phyloP scores from a whole-genome alignment of 2,329 filamentous ascomycete genomes.

The Sarocladiaceae sp. region DNA sequence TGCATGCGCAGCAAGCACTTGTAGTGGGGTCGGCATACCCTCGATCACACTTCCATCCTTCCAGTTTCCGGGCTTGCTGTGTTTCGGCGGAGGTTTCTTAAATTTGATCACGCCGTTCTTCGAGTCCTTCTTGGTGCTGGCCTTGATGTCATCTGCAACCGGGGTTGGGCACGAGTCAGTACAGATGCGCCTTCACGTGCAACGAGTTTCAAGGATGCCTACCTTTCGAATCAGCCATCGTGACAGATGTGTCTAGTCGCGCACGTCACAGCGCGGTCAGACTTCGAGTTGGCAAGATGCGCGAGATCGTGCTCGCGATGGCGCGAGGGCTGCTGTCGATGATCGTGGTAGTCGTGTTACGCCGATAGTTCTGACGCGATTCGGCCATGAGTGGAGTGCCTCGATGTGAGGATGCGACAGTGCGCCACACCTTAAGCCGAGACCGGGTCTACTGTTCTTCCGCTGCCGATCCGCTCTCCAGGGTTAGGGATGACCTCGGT shows the following conservation, averaged over 20 bases:
- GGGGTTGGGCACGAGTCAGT: conserved; percentile 17
- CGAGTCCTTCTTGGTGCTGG: conserved; percentile 51
- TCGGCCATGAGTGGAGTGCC: not conserved
- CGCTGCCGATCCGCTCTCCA: not conserved
- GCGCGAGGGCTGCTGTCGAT: no score
- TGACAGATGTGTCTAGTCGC: not conserved
- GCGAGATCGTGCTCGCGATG: no score
- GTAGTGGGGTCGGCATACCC: conserved; percentile 42
- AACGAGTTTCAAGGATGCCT: not conserved
- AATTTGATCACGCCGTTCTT: conserved; percentile 55
- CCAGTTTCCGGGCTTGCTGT: conserved; percentile 67
- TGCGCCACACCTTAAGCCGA: not conserved
- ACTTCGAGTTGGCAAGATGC: no score
- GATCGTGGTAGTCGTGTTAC: not conserved
- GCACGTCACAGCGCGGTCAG: no score
- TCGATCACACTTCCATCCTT: conserved; percentile 61
- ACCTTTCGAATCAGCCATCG: conserved; percentile 9
- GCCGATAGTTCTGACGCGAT: not conserved
- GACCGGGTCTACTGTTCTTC: not conserved
- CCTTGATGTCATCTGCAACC: conserved; percentile 55
- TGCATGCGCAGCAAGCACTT: no score
- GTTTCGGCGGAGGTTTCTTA: conserved; percentile 59
- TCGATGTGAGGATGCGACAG: not conserved
- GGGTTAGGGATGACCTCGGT: not conserved
- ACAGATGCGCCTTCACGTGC: not conserved